Percentiles rank a stretch among this genome's conserved stretches.
phyloP scores from a whole-genome alignment of 768 basidiomycete species.

The Boletus bicolor region DNA sequence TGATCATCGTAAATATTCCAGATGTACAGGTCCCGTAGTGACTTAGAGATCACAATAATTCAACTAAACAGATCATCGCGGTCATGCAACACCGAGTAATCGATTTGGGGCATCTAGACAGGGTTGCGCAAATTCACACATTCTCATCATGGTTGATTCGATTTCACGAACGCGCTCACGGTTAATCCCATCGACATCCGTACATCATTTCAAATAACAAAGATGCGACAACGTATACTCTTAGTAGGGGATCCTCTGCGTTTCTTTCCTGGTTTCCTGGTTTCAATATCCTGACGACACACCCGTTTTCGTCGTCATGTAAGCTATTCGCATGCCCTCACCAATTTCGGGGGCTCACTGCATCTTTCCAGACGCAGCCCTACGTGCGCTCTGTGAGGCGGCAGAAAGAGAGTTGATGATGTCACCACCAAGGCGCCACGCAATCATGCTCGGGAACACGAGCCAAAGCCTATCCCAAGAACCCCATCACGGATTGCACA shows the following conservation, averaged over 20 bases:
- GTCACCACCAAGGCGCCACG: constrained; percentile 59
- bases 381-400: constrained; percentile 26
- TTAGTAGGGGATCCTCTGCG: too few species aligned
- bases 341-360: constrained; percentile 8
- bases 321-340: not conserved
- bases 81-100: too few species aligned
- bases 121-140: too few species aligned
- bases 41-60: too few species aligned
- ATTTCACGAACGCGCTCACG: too few species aligned
- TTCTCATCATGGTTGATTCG: too few species aligned
- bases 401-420: constrained; percentile 44
- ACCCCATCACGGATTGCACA: not conserved
- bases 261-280: too few species aligned
- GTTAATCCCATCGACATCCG: too few species aligned
- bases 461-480: constrained; percentile 65
- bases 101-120: too few species aligned
- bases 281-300: not conserved
- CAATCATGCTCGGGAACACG: constrained; percentile 61
- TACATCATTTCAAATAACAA: not conserved
- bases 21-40: too few species aligned
- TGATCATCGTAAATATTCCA: too few species aligned
- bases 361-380: constrained; percentile 32
- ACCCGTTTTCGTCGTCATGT: not conserved
- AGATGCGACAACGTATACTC: not conserved
- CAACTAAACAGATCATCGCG: too few species aligned